Conservation (phyloP, 2,329 filamentous ascomycete genomes). For the Xylariaceae sp. region DNA sequence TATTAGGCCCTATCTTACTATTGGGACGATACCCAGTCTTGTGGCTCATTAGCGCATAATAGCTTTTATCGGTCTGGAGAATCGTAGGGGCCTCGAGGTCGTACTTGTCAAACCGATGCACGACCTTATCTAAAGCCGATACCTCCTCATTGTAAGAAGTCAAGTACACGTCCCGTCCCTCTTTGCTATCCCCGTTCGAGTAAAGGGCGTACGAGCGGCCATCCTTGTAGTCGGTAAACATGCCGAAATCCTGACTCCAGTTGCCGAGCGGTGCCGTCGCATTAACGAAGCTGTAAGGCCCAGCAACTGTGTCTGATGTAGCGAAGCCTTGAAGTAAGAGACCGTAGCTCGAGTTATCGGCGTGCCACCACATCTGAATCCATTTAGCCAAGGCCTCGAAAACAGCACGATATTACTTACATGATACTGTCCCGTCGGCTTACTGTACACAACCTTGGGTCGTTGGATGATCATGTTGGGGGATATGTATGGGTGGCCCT, state of each 20-base stretch:
- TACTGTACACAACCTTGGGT: constrained; percentile 67
- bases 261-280: constrained; percentile 64
- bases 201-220: constrained; percentile 63
- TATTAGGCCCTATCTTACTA: constrained; percentile 39
- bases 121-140: constrained; percentile 57
- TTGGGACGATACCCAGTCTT: constrained; percentile 70
- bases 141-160: constrained; percentile 60
- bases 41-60: constrained; percentile 67
- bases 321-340: constrained; percentile 64
- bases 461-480: constrained; percentile 65
- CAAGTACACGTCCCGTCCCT: constrained; percentile 65
- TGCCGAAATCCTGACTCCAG: constrained; percentile 68
- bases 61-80: constrained; percentile 64
- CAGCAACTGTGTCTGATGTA: constrained; percentile 57
- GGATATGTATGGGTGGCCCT: constrained; percentile 62
- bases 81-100: constrained; percentile 67
- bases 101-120: constrained; percentile 64
- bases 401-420: constrained; percentile 44
- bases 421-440: constrained; percentile 61
- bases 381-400: neutral
- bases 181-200: constrained; percentile 62
- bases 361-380: constrained; percentile 63
- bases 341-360: constrained; percentile 63
- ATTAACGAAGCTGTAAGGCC: constrained; percentile 61
- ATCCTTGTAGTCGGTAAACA: constrained; percentile 66